phyloP scores from a whole-genome alignment of 176 grass and related monocot species.

The Aechmea fasciata region DNA sequence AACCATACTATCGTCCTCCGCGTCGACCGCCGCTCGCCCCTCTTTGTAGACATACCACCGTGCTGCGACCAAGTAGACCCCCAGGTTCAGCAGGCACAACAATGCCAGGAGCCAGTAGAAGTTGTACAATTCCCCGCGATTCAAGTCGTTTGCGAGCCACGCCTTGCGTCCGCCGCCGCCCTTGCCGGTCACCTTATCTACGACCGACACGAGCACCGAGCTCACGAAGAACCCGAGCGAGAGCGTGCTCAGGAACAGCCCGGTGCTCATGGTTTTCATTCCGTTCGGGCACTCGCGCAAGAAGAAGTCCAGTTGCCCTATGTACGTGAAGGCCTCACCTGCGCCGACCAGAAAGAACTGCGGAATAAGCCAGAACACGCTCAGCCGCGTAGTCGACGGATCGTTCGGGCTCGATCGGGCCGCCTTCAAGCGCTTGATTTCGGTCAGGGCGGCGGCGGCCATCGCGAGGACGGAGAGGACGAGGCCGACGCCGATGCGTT shows the following conservation, averaged over 20 bases:
- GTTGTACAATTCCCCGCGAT: constrained; percentile 61
- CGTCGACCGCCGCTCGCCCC: neutral
- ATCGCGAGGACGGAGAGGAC: constrained; percentile 55
- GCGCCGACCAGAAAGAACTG: constrained; percentile 83
- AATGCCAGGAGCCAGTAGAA: constrained; percentile 91
- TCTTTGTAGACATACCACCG: constrained; percentile 89
- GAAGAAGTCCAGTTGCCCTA: constrained; percentile 99
- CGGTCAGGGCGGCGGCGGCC: constrained; percentile 50
- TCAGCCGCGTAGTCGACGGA: constrained; percentile 9
- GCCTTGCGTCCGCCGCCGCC: constrained; percentile 13
- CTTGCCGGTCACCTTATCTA: constrained; percentile 45
- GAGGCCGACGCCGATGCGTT: constrained; percentile 70
- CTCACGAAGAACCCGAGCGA: constrained; percentile 89
- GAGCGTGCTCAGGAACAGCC: constrained; percentile 80
- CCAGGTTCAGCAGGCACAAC: constrained; percentile 45
- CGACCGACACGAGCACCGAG: constrained; percentile 53
- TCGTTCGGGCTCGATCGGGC: neutral
- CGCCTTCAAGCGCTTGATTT: constrained; percentile 44
- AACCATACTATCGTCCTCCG: constrained; percentile 24
- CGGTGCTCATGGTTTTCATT: constrained; percentile 99
- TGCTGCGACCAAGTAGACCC: constrained; percentile 47
- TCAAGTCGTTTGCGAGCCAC: constrained; percentile 75
- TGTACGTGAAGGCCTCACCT: constrained; percentile 84
- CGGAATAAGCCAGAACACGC: constrained; percentile 76
- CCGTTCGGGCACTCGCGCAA: constrained; percentile 87